phyloP scores from a whole-genome alignment of 2,329 filamentous ascomycete genomes.

The Rutstroemia sp. region DNA sequence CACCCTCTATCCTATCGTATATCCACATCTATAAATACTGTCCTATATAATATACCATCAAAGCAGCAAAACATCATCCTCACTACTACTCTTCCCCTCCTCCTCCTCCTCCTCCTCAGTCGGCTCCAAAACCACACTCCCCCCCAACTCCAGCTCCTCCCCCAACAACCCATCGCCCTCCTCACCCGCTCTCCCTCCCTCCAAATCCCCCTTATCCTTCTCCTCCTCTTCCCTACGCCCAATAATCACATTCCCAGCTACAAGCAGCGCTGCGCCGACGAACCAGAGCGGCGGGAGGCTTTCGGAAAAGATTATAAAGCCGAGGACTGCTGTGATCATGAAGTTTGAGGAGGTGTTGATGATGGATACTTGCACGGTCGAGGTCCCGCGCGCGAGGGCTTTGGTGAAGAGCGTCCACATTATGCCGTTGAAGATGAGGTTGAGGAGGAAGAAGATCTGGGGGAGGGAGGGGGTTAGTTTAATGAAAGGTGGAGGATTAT shows the following conservation, averaged over 20 bases:
- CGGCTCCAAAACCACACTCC: conserved; percentile 6
- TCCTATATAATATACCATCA: not conserved
- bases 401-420: conserved; percentile 83
- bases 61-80: conserved; percentile 4
- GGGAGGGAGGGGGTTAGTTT: not conserved
- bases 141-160: conserved; percentile 16
- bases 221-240: conserved; percentile 56
- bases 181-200: conserved; percentile 9
- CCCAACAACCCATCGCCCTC: conserved; percentile 10
- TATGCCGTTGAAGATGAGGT: conserved; percentile 28
- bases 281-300: conserved; percentile 68
- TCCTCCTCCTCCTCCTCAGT: conserved; percentile 6
- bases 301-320: conserved; percentile 64
- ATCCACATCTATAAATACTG: not conserved
- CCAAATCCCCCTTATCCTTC: conserved; percentile 11
- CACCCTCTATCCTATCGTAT: not conserved
- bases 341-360: conserved; percentile 81
- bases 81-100: conserved; percentile 4
- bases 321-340: conserved; percentile 67
- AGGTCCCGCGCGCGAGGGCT: conserved; percentile 65
- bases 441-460: conserved; percentile 8
- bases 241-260: conserved; percentile 72
- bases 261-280: conserved; percentile 62
- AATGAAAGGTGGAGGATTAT: not conserved
- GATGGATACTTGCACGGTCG: conserved; percentile 72